A percentile compares a stretch with the other conserved stretches of the same genome.
phyloP scores from a whole-genome alignment of 2,329 filamentous ascomycete species.

The Pseudogymnoascus sp. region DNA sequence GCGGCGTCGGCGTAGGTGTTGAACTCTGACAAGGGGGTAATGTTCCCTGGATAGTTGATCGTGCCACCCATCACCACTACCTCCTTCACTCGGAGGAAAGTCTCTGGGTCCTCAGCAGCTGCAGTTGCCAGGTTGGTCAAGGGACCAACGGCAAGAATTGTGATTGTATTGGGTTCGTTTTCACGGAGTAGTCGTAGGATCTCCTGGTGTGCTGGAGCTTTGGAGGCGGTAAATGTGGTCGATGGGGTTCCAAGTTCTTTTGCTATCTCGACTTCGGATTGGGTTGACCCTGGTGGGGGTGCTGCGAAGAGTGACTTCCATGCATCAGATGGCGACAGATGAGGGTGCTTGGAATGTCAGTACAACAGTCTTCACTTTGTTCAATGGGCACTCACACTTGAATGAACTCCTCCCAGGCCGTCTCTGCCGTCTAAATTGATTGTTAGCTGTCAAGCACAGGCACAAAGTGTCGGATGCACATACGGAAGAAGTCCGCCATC shows the following conservation, averaged over 20 bases:
- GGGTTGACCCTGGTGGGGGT: constrained; percentile 38
- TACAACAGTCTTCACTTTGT: background rate
- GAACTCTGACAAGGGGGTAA: constrained; percentile 82
- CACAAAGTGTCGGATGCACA: constrained; percentile 26
- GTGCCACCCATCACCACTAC: constrained; percentile 93
- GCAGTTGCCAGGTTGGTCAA: constrained; percentile 90
- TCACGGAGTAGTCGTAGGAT: constrained; percentile 80
- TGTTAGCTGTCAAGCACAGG: constrained; percentile 12
- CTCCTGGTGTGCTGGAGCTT: constrained; percentile 66
- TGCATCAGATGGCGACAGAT: constrained; percentile 64
- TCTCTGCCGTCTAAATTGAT: constrained; percentile 56
- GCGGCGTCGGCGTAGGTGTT: constrained; percentile 86
- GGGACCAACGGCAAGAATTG: constrained; percentile 83
- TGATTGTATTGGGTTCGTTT: constrained; percentile 75
- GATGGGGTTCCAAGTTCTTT: constrained; percentile 25
- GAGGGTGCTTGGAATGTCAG: constrained; percentile 48
- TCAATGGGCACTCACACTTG: constrained; percentile 34
- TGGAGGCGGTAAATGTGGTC: constrained; percentile 67
- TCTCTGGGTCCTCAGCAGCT: constrained; percentile 77
- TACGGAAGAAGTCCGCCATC: constrained; percentile 82
- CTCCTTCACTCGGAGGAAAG: constrained; percentile 82
- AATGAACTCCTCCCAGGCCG: constrained; percentile 69
- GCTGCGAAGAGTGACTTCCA: constrained; percentile 62
- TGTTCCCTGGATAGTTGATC: constrained; percentile 71
- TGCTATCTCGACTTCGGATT: constrained; percentile 30